Base-by-base conservation (phyloP, 805 yeast species). In the Helenozyma rhizophorensis region DNA sequence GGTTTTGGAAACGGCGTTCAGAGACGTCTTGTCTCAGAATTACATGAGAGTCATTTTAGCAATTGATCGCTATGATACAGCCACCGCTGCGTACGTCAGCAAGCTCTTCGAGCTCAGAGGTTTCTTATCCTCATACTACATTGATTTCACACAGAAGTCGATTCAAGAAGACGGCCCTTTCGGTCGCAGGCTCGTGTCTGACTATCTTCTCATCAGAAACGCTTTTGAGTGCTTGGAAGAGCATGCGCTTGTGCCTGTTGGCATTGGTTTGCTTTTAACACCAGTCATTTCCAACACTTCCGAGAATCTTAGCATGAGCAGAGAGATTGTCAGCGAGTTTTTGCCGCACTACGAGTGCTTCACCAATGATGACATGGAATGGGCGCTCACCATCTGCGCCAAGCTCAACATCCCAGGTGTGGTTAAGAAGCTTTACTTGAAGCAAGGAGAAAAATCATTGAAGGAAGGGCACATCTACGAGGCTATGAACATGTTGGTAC, bases 361-460 rank as follows among this genome's bases (percentile, higher is more conserved):
- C 33, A 78, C 80, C 7, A 81, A 79, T 49, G 89, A 83, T 51
- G 94, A 83, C 51, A 67, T 81, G 40, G 93, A 83, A 54, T 83
- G 90, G 90, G 73, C 80, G 27, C 60, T 83, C 32, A 74, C 85
- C 2, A 64, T 83, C 4, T 82, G 90, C 60, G 83, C 88, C 9
- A 71, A 79, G 45, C 64, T 83, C 52, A 74, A 72, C 45, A 53
- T 83, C 25, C 66, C 76, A n/a, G 58, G 68, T 6, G 77, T 83
- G 9, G 76, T 83, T 0, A 68, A 68, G 36, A 62, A 68, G 21
- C 61, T 83, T 3, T 80, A 72, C 53, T 67, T 70, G 35, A 59
- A 58, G 13, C 58, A 70, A 34, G 81, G 78, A 6, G 56, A 60
- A 23, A 63, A 65, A 30, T 65, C 76, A 12, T 58, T 74, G 30